Conservation (phyloP, 2,329 filamentous ascomycete species). For the Nemania bipapillata region DNA sequence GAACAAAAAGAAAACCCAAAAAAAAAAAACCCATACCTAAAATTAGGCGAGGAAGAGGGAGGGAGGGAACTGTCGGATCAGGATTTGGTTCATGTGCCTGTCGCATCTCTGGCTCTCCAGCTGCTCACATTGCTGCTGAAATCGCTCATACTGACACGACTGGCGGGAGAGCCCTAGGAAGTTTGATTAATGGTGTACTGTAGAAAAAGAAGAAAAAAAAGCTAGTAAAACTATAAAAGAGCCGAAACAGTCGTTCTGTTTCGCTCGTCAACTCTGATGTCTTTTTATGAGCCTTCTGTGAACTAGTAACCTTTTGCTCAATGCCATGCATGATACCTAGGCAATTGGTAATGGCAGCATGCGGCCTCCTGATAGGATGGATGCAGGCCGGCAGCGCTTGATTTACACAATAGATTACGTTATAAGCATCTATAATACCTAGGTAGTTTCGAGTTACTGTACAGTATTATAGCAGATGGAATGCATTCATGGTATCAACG, state of each 20-base stretch:
- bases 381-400: not conserved
- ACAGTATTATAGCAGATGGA: conserved; percentile 19
- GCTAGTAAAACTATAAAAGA: too few species aligned
- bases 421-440: not conserved
- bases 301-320: too few species aligned
- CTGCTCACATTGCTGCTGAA: not conserved
- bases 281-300: too few species aligned
- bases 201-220: too few species aligned
- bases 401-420: not conserved
- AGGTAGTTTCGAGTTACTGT: conserved; percentile 2
- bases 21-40: not conserved
- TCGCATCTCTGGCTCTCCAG: not conserved
- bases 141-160: not conserved
- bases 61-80: not conserved
- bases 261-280: too few species aligned
- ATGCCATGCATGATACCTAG: too few species aligned
- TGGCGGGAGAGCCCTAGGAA: not conserved
- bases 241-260: too few species aligned
- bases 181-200: too few species aligned
- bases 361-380: not conserved
- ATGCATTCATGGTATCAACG: conserved; percentile 15
- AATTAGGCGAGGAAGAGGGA: too few species aligned
- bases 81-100: not conserved
- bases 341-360: too few species aligned
- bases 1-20: not conserved